Evolutionary conservation across 306 rosid species (phyloP).

Genomic region (Corylus americana): DNA sequence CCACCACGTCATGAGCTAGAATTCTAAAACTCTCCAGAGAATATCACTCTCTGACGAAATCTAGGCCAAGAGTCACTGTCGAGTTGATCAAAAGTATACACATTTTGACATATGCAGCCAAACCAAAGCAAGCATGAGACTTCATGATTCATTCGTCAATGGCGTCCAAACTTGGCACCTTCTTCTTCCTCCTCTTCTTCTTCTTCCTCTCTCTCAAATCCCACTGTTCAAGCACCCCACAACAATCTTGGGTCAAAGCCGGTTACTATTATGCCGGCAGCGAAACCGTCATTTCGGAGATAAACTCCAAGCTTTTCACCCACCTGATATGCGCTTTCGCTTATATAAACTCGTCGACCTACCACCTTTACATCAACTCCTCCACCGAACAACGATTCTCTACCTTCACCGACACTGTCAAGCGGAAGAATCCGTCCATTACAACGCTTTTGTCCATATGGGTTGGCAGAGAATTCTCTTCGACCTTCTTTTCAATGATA

Average conservation of each 20-base stretch:
- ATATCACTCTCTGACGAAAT: too few relatives aligned
- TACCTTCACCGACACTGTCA: conserved; percentile 28
- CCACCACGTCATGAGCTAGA: neutral
- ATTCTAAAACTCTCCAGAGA: too few relatives aligned
- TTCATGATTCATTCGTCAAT: conserved; percentile 10
- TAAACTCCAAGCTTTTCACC: conserved; percentile 29
- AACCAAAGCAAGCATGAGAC: too few relatives aligned
- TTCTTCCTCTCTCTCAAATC: neutral
- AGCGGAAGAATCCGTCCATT: conserved; percentile 29
- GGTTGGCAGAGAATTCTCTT: conserved; percentile 21
- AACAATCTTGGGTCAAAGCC: conserved; percentile 26
- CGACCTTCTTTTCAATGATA: conserved; percentile 19
- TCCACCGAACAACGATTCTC: conserved; percentile 5
- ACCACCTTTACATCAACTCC: conserved; percentile 11
- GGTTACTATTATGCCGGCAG: conserved; percentile 10
- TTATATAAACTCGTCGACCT: conserved; percentile 10
- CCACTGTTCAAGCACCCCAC: conserved; percentile 5
- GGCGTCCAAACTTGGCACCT: conserved; percentile 17
- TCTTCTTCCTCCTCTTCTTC: conserved; percentile 2
- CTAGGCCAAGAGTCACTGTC: neutral
- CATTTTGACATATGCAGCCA: neutral
- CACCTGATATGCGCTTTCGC: conserved; percentile 36
- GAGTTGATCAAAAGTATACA: neutral
- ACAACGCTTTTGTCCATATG: conserved; percentile 30
- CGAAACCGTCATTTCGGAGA: conserved; percentile 10